phyloP scores from a whole-genome alignment of 1,284 basidiomycete species.

The Pyrrhoderma lamaoense region DNA sequence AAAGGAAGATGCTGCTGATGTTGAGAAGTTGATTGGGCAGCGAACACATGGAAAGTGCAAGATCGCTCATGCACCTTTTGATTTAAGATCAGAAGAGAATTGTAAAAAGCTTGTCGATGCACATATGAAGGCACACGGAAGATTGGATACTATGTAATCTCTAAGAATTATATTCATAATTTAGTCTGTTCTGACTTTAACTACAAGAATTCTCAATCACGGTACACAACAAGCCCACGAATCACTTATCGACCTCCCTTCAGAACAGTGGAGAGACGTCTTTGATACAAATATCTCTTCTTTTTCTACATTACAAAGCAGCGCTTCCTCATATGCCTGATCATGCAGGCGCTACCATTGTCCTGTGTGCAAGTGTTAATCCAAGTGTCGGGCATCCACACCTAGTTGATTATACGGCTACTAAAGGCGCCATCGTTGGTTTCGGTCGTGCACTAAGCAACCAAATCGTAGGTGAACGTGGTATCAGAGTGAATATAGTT shows the following conservation, averaged over 20 bases:
- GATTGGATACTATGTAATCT: slow-evolving; percentile 39
- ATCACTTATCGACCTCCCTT: slow-evolving; percentile 35
- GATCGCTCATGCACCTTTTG: slow-evolving; percentile 34
- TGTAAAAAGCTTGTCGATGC: slow-evolving; percentile 37
- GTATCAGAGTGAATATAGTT: slow-evolving; percentile 44
- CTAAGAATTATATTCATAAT: neutral
- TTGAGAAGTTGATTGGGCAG: slow-evolving; percentile 33
- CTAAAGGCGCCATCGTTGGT: slow-evolving; percentile 47
- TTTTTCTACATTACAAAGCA: slow-evolving; percentile 49
- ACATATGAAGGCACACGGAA: slow-evolving; percentile 32
- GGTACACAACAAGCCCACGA: slow-evolving; percentile 43
- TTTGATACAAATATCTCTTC: slow-evolving; percentile 45
- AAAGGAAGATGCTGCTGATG: slow-evolving; percentile 38
- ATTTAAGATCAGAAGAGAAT: slow-evolving; percentile 38
- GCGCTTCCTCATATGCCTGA: slow-evolving; percentile 34
- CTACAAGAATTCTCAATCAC: slow-evolving; percentile 42
- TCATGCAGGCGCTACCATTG: slow-evolving; percentile 33
- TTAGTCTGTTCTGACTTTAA: neutral
- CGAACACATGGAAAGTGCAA: slow-evolving; percentile 36
- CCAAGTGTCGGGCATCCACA: slow-evolving; percentile 45
- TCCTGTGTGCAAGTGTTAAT: slow-evolving; percentile 46
- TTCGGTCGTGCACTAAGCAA: slow-evolving; percentile 43
- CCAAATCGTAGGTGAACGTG: slow-evolving; percentile 45
- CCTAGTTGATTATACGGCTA: slow-evolving; percentile 48
- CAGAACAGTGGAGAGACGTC: slow-evolving; percentile 45